Conservation (phyloP, 2,329 filamentous ascomycete species). For the Ilyonectria sp. region DNA sequence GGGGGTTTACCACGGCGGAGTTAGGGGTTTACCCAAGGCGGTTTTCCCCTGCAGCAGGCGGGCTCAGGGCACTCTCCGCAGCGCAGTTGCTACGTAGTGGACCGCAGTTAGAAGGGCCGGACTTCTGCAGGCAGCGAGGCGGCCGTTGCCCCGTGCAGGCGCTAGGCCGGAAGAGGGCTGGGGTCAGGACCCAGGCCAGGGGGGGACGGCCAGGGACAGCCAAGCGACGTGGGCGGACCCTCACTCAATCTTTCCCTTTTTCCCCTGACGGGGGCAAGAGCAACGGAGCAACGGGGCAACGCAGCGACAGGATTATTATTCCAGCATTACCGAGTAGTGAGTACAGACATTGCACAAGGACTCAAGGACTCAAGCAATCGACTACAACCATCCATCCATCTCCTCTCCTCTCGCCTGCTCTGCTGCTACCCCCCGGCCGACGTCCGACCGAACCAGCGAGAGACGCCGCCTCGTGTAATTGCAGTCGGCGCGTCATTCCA, state of each 20-base stretch:
- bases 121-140: conserved; percentile 3
- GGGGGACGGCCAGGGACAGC: conserved; percentile 9
- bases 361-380: too few relatives aligned
- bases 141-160: conserved; percentile 23
- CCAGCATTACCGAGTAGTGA: too few relatives aligned
- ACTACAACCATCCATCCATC: too few relatives aligned
- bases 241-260: conserved; percentile 37
- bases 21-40: too few relatives aligned
- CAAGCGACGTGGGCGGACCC: conserved; percentile 30
- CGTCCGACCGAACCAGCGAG: not conserved
- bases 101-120: not conserved
- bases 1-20: not conserved
- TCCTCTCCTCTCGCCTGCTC: too few relatives aligned
- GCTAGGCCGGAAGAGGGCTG: conserved; percentile 13
- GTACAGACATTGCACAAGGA: too few relatives aligned
- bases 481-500: conserved; percentile 10
- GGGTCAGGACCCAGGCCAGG: conserved; percentile 25
- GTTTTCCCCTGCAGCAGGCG: not conserved
- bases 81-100: not conserved
- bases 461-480: conserved; percentile 10
- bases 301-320: not conserved
- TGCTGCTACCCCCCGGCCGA: not conserved
- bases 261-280: conserved; percentile 46
- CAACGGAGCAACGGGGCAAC: conserved; percentile 12
- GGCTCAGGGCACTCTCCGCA: not conserved